Conservation (phyloP, 148 eudicot species). For the Polygonum maritimum region DNA sequence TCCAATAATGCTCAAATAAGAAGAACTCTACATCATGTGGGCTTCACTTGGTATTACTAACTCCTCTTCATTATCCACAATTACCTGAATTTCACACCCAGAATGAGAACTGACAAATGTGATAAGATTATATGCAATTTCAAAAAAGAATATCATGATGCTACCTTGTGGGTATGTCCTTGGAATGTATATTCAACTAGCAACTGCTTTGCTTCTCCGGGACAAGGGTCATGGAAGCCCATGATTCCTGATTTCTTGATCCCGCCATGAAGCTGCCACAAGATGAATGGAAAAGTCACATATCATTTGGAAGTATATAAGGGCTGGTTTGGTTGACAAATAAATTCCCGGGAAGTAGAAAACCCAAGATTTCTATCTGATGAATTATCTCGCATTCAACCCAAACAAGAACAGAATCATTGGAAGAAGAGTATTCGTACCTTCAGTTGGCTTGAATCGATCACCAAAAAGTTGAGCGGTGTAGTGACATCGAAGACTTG, state of each 20-base stretch:
- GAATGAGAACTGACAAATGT: background rate
- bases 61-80: conserved; percentile 8
- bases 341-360: no score
- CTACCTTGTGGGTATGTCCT: conserved; percentile 50
- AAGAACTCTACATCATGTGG: conserved; percentile 5
- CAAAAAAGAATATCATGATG: background rate
- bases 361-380: no score
- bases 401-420: no score
- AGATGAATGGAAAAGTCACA: background rate
- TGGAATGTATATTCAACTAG: conserved; percentile 53
- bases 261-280: conserved; percentile 81
- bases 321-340: no score
- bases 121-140: background rate
- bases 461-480: conserved; percentile 80
- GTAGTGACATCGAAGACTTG: conserved; percentile 74
- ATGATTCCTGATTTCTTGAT: conserved; percentile 95
- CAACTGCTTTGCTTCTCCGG: conserved; percentile 70
- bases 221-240: conserved; percentile 99
- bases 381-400: no score
- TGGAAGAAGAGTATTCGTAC: conserved; percentile 21
- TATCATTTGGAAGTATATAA: no score
- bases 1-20: background rate
- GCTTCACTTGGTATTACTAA: conserved; percentile 1
- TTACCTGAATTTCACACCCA: background rate
- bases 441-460: conserved; percentile 88